Evolutionary conservation across 2,329 filamentous ascomycete species (phyloP).

Genomic region (Cercospora sojina): DNA sequence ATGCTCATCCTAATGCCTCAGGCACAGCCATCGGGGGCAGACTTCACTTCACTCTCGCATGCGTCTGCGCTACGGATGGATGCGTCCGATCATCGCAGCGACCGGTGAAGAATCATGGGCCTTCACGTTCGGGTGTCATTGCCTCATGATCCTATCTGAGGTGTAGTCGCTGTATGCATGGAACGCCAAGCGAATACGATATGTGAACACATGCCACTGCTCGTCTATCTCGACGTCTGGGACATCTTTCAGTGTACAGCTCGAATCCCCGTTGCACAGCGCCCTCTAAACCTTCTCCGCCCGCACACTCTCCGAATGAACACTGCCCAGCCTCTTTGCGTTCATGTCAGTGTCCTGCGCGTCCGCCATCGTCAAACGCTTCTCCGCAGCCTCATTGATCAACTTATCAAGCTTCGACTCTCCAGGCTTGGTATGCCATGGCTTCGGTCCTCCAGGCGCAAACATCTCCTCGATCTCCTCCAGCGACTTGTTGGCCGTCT

Average conservation of each 20-base stretch:
- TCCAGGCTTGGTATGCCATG: constrained; percentile 42
- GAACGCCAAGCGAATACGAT: not conserved
- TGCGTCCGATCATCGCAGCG: not conserved
- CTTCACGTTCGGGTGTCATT: not conserved
- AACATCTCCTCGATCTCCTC: constrained; percentile 45
- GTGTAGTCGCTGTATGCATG: not conserved
- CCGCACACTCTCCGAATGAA: not conserved
- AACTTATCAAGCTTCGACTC: constrained; percentile 36
- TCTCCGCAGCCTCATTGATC: constrained; percentile 24
- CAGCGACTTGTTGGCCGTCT: constrained; percentile 42
- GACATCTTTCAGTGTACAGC: not conserved
- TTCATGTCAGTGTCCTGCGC: not conserved
- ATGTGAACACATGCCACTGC: not conserved
- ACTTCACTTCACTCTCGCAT: not conserved
- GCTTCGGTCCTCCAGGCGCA: constrained; percentile 35
- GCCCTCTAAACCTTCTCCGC: not conserved
- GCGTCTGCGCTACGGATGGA: no score
- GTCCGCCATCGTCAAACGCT: constrained; percentile 24
- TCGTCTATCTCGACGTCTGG: not conserved
- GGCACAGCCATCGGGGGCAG: not conserved
- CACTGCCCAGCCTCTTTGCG: not conserved
- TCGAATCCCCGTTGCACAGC: not conserved
- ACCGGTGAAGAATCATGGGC: not conserved
- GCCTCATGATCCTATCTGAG: not conserved
- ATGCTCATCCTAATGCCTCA: no score